Base-by-base conservation (phyloP, 164 flowering plant genomes). In the Macadamia tetraphylla region DNA sequence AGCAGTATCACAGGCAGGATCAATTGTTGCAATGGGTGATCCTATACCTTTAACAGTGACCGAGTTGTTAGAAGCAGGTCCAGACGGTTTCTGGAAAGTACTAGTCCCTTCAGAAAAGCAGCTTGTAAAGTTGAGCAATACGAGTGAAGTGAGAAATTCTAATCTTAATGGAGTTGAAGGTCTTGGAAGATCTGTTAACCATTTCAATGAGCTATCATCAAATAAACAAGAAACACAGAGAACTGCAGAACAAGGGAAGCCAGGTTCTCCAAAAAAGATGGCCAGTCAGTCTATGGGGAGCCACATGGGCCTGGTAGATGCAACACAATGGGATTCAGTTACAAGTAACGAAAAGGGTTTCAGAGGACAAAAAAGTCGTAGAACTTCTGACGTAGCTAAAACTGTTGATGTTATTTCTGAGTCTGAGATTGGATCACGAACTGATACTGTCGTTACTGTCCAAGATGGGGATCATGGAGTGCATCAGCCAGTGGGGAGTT, bases 1-100 rank as follows among this genome's bases (percentile, higher is more conserved):
- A 79, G 98, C 99, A 31, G 91, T 95, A 60, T 86, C 97, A 61
- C 98, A 92, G 77, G 91, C 97, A 65, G 94, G 97, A 58, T 79
- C 79, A 60, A 78, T 95, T 78, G 84, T 95, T 70, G 81, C 96
- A 18, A 81, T 95, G 90, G 94, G 95, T 63, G 90, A 91, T 61
- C 88, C 92, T 60, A 69, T 89, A 67, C 84, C 94, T 61, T 77
- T 95, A 51, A 73, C 72, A 17, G 69, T 80, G 72, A 75, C 62
- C 56, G 81, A 84, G 31, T 76, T 95, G 53, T 75, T 78, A 14
- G 84, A 83, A 69, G 87, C 88, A 69, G 95, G 97, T 73, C 86
- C 87, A 14, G 84, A 84, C 10, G 85, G 86, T 73, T 85, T 78
- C 68, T 87, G 85, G 95, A 92, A 76, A 76, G 66, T 62, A 53